A percentile compares a stretch with the other conserved stretches of the same genome.
phyloP scores from a whole-genome alignment of 2,329 filamentous ascomycete genomes.

The Diaporthe citrichinensis region DNA sequence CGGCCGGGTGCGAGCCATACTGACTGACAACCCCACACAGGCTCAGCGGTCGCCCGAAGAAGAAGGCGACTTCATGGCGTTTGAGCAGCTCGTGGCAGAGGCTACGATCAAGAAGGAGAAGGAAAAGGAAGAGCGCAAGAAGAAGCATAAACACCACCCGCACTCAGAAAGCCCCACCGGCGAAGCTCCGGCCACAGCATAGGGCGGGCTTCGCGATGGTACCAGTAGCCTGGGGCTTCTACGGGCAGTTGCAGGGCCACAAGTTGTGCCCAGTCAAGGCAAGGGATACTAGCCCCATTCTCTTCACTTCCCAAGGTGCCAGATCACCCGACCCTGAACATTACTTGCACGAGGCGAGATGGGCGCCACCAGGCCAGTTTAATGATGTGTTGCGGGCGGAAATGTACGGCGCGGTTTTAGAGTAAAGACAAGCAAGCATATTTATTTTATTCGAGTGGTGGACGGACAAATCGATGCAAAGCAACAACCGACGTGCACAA shows the following conservation, averaged over 20 bases:
- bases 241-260: background rate
- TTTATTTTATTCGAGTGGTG: conserved; percentile 1
- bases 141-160: conserved; percentile 42
- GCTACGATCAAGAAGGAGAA: conserved; percentile 95
- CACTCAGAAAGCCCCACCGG: conserved; percentile 20
- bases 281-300: background rate
- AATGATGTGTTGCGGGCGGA: conserved; percentile 17
- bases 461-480: background rate
- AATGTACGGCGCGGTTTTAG: conserved; percentile 19
- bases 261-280: background rate
- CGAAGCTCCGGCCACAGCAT: conserved; percentile 27
- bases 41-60: conserved; percentile 92
- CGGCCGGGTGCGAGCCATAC: background rate
- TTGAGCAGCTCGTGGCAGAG: conserved; percentile 97
- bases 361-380: background rate
- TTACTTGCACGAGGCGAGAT: background rate
- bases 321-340: background rate
- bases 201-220: background rate
- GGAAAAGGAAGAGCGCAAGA: conserved; percentile 73
- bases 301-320: background rate
- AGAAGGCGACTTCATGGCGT: conserved; percentile 98
- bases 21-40: conserved; percentile 60
- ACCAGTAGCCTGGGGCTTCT: background rate
- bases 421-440: conserved; percentile 21
- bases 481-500: background rate